Conservation (phyloP, 2,329 filamentous ascomycete species). For the Fusarium sulawesiense region DNA sequence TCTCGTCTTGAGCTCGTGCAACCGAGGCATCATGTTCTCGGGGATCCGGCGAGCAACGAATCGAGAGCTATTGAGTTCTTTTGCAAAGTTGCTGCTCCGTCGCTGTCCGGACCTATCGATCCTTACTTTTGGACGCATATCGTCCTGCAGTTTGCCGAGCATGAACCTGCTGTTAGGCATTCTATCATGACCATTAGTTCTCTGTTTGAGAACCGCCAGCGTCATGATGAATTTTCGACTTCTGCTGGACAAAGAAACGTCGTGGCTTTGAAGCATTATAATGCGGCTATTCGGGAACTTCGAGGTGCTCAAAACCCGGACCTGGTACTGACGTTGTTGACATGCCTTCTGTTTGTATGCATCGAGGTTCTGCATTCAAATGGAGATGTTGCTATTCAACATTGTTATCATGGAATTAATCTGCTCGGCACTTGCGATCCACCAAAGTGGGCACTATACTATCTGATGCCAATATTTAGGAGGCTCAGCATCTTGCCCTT, state of each 20-base stretch:
- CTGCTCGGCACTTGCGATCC: background rate
- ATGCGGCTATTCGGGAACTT: constrained; percentile 13
- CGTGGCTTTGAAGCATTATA: constrained; percentile 20
- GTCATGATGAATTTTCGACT: background rate
- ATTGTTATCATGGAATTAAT: constrained; percentile 19
- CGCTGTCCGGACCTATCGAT: constrained; percentile 26
- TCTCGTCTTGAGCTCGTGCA: constrained; percentile 4
- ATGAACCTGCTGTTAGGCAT: constrained; percentile 27
- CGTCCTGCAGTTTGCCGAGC: constrained; percentile 32
- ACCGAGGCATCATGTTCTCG: constrained; percentile 1
- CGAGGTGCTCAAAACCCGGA: background rate
- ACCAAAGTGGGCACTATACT: constrained; percentile 7
- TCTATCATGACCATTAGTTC: constrained; percentile 26
- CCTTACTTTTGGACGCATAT: constrained; percentile 36
- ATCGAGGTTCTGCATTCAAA: constrained; percentile 23
- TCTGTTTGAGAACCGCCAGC: constrained; percentile 4
- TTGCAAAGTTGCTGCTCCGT: constrained; percentile 24
- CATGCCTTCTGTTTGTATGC: constrained; percentile 21
- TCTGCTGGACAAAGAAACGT: background rate
- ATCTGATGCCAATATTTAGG: constrained; percentile 7
- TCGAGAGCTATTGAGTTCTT: constrained; percentile 26
- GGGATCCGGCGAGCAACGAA: background rate
- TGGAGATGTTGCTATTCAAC: constrained; percentile 12
- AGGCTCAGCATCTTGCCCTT: constrained; percentile 19
- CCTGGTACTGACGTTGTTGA: constrained; percentile 7